Conservation (phyloP, 345 rosid species). For the Bruguiera gymnorhiza region DNA sequence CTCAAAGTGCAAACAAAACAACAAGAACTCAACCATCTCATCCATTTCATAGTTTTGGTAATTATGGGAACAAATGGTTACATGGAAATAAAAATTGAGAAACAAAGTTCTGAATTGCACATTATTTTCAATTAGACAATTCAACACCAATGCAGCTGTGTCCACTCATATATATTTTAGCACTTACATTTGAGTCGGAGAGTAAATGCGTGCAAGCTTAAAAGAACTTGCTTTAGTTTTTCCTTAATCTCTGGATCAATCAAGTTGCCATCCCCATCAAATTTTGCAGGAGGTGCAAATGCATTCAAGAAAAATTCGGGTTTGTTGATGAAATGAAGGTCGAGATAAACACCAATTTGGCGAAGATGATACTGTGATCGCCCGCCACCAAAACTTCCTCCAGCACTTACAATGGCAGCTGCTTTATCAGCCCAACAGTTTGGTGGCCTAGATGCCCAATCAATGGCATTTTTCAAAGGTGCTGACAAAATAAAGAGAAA, state of each 20-base stretch:
- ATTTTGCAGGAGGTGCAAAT: conserved; percentile 66
- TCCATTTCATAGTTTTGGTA: no score
- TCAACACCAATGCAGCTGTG: no score
- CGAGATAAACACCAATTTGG: conserved; percentile 70
- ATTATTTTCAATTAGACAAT: no score
- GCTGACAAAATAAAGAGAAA: conserved; percentile 26
- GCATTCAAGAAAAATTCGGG: conserved; percentile 69
- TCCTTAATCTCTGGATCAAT: conserved; percentile 45
- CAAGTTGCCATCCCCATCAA: conserved; percentile 63
- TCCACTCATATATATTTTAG: background rate
- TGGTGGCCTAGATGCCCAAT: conserved; percentile 80
- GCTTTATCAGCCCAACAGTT: conserved; percentile 80
- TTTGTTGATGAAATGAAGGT: conserved; percentile 86
- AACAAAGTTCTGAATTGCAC: no score
- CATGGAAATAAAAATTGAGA: no score
- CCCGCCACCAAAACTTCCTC: conserved; percentile 61
- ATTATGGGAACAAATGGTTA: no score
- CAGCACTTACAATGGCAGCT: conserved; percentile 70
- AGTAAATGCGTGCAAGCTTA: conserved; percentile 54
- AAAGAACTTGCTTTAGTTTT: conserved; percentile 46
- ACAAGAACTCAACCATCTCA: no score
- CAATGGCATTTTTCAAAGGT: conserved; percentile 75
- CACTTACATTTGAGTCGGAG: conserved; percentile 36
- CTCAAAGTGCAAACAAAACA: no score
- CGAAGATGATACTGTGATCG: conserved; percentile 68